A percentile compares a stretch with the other conserved stretches of the same genome.
phyloP scores from a whole-genome alignment of 73 alveolate species.

The Symbiodinium natans region DNA sequence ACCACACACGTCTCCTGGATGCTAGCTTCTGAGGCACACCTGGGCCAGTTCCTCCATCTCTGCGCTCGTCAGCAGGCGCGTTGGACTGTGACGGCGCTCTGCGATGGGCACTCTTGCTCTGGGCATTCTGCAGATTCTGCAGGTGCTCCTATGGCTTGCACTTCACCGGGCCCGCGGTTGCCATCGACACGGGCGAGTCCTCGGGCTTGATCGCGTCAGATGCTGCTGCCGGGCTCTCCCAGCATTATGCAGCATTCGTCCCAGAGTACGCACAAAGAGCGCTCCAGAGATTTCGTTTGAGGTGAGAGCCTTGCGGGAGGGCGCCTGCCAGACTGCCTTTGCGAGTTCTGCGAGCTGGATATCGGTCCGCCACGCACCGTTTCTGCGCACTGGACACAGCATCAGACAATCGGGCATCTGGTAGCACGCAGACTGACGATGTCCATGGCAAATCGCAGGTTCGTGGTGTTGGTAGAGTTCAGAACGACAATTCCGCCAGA shows the following conservation, averaged over 20 bases:
- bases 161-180: conserved; percentile 29
- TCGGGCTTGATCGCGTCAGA: conserved; percentile 50
- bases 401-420: too few species aligned
- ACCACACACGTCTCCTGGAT: neutral
- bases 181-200: conserved; percentile 68
- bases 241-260: too few species aligned
- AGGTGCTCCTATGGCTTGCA: conserved; percentile 45
- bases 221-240: conserved; percentile 13
- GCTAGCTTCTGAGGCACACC: neutral
- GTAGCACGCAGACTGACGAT: too few species aligned
- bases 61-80: conserved; percentile 44
- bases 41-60: conserved; percentile 54
- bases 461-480: too few species aligned
- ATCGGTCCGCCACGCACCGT: neutral
- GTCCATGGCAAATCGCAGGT: too few species aligned
- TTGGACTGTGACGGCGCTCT: neutral
- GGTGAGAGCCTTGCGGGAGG: conserved; percentile 4
- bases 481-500: conserved; percentile 18
- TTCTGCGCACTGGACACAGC: too few species aligned
- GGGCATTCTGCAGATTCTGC: neutral
- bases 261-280: too few species aligned
- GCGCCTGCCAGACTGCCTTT: neutral
- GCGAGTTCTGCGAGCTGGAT: neutral
- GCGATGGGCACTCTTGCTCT: too few species aligned
- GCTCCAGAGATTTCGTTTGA: too few species aligned